Conservation (phyloP, 371 early-diverging fungal species). For the Haplosporangium sp. region DNA sequence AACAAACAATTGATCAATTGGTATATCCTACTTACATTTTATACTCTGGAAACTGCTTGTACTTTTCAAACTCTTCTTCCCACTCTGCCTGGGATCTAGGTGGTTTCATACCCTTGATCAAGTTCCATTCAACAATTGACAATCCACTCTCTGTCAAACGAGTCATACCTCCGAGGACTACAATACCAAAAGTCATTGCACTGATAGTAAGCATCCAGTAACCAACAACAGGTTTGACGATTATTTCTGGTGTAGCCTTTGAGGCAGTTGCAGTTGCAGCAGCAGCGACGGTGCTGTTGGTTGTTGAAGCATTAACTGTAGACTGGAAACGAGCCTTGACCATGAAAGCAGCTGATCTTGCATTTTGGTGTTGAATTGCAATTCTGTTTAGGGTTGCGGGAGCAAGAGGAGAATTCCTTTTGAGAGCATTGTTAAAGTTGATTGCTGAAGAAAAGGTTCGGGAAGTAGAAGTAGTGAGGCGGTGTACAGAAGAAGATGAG, state of each 20-base stretch:
- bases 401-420: background rate
- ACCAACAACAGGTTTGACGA: slow-evolving; percentile 79
- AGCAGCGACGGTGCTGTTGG: slow-evolving; percentile 10
- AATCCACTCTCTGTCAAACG: slow-evolving; percentile 96
- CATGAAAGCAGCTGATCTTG: slow-evolving; percentile 27
- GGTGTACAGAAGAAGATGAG: slow-evolving; percentile 15
- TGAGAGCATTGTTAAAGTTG: slow-evolving; percentile 20
- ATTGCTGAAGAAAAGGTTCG: slow-evolving; percentile 20
- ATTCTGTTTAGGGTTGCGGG: slow-evolving; percentile 4
- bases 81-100: slow-evolving; percentile 91
- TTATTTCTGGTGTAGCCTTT: slow-evolving; percentile 42
- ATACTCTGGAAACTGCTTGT: slow-evolving; percentile 97
- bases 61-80: slow-evolving; percentile 95
- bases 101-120: slow-evolving; percentile 93
- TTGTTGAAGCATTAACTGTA: slow-evolving; percentile 18
- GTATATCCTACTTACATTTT: slow-evolving; percentile 72
- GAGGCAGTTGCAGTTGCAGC: slow-evolving; percentile 14
- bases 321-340: slow-evolving; percentile 51
- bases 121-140: slow-evolving; percentile 97
- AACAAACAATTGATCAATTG: background rate
- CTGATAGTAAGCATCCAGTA: slow-evolving; percentile 93
- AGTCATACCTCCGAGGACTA: slow-evolving; percentile 96
- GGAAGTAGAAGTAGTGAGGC: background rate
- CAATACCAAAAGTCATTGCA: slow-evolving; percentile 92
- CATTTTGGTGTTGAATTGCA: slow-evolving; percentile 1